phyloP scores from a whole-genome alignment of 1,284 basidiomycete species.

The Boletellus deceptivus region DNA sequence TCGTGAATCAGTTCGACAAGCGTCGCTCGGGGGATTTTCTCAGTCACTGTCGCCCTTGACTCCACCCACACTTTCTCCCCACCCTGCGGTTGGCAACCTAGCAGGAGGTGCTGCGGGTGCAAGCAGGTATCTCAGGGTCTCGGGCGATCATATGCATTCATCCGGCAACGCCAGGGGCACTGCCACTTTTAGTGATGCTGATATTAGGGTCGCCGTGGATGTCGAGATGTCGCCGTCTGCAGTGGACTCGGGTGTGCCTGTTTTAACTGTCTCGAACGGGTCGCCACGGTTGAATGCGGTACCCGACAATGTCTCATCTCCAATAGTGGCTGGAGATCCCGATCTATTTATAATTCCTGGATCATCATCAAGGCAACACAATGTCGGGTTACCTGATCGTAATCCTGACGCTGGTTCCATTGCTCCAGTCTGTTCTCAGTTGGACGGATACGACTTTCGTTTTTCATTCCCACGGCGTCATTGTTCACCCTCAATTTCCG shows the following conservation, averaged over 20 bases:
- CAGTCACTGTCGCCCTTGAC: constrained; percentile 1
- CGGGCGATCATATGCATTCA: not conserved
- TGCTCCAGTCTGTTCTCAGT: not conserved
- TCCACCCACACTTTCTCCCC: constrained; percentile 3
- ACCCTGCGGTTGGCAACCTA: not conserved
- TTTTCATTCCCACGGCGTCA: constrained; percentile 1
- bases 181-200: not conserved
- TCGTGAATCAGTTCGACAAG: not conserved
- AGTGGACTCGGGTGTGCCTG: not conserved
- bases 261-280: not conserved
- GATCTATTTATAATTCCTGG: not conserved
- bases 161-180: not conserved
- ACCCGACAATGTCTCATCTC: not conserved
- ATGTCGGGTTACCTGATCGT: not conserved
- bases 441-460: not conserved
- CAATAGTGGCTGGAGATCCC: not conserved
- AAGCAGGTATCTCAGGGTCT: not conserved
- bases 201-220: not conserved
- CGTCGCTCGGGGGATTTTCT: not conserved
- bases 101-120: not conserved
- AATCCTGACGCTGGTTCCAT: not conserved
- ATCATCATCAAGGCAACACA: not conserved
- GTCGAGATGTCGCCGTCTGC: not conserved
- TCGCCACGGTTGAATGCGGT: not conserved
- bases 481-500: not conserved